phyloP scores from a whole-genome alignment of 495 filamentous ascomycete genomes.

The Aspergillus leporis region DNA sequence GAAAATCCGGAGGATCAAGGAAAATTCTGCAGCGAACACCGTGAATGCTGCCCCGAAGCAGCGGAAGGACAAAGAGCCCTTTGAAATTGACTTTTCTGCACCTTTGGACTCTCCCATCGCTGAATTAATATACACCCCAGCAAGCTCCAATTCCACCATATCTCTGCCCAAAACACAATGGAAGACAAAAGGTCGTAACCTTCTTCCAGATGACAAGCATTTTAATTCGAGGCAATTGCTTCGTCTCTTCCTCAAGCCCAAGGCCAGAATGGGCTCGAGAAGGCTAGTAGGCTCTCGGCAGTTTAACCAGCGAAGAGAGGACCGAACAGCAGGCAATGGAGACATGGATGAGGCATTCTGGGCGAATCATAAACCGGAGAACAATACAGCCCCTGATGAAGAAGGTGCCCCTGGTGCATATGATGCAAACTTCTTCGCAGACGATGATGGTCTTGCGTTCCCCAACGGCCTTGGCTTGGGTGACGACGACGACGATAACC shows the following conservation, averaged over 20 bases:
- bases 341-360: slow-evolving; percentile 96
- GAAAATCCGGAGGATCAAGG: slow-evolving; percentile 93
- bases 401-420: slow-evolving; percentile 67
- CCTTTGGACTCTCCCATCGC: slow-evolving; percentile 68
- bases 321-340: slow-evolving; percentile 54
- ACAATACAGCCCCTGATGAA: slow-evolving; percentile 54
- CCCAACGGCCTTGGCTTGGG: slow-evolving; percentile 58
- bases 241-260: slow-evolving; percentile 90
- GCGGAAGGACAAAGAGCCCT: slow-evolving; percentile 93
- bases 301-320: slow-evolving; percentile 41
- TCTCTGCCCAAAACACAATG: slow-evolving; percentile 88
- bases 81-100: slow-evolving; percentile 86
- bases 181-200: slow-evolving; percentile 88
- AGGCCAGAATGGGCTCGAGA: slow-evolving; percentile 68
- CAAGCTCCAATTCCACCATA: slow-evolving; percentile 77
- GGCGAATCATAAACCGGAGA: slow-evolving; percentile 71
- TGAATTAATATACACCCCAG: slow-evolving; percentile 82
- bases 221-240: slow-evolving; percentile 93
- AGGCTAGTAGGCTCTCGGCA: slow-evolving; percentile 42
- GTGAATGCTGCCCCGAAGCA: slow-evolving; percentile 54
- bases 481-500: slow-evolving; percentile 77
- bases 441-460: slow-evolving; percentile 87
- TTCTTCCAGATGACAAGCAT: slow-evolving; percentile 97
- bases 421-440: slow-evolving; percentile 96
- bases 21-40: slow-evolving; percentile 62